Evolutionary conservation across 2,329 filamentous ascomycete genomes (phyloP).

Genomic region (Penicillium decumbens): DNA sequence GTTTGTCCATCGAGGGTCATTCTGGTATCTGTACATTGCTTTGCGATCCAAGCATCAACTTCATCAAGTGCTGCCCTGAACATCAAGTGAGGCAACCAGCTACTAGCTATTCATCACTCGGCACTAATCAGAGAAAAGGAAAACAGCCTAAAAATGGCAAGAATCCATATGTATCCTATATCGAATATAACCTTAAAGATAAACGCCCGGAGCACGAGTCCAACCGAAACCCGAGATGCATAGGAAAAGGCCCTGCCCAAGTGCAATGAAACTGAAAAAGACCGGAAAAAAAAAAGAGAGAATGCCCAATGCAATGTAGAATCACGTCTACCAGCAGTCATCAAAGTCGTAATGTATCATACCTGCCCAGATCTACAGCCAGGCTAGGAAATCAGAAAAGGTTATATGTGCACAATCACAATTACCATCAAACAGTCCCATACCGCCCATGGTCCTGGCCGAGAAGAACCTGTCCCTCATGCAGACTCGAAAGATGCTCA

Average conservation of each 20-base stretch:
- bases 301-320: slow-evolving; percentile 1
- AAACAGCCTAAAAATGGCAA: too few relatives aligned
- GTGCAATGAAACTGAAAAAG: background rate
- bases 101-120: too few relatives aligned
- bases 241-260: background rate
- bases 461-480: slow-evolving; percentile 32
- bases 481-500: slow-evolving; percentile 14
- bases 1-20: too few relatives aligned
- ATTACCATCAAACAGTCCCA: slow-evolving; percentile 29
- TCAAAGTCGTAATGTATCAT: slow-evolving; percentile 12
- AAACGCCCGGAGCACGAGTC: background rate
- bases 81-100: too few relatives aligned
- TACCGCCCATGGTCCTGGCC: slow-evolving; percentile 28
- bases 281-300: background rate
- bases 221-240: slow-evolving; percentile 1
- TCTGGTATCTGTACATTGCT: too few relatives aligned
- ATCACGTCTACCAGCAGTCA: background rate
- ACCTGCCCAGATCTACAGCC: background rate
- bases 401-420: background rate
- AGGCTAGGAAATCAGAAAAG: background rate
- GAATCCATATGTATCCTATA: background rate
- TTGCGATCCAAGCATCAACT: too few relatives aligned
- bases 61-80: too few relatives aligned
- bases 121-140: too few relatives aligned
- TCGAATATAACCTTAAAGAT: background rate